Evolutionary conservation across 495 filamentous ascomycete genomes (phyloP).

Genomic region (Penicillium cataractarum): DNA sequence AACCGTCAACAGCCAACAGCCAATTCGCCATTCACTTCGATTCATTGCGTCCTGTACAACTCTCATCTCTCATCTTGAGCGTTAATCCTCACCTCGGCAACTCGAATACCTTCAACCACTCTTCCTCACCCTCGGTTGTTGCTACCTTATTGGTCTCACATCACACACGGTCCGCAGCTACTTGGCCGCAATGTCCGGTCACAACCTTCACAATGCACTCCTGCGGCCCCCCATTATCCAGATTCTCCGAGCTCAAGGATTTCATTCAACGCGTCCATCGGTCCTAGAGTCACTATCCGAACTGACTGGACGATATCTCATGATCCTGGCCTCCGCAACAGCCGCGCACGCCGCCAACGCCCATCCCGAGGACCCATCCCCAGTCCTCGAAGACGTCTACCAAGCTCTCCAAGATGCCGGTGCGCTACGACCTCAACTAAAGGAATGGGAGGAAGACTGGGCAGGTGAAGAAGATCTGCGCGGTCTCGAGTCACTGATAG

Average conservation of each 20-base stretch:
- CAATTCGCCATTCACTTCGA: not conserved
- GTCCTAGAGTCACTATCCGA: constrained; percentile 80
- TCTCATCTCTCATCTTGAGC: not conserved
- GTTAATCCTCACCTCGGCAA: not conserved
- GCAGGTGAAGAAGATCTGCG: constrained; percentile 69
- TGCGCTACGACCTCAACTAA: constrained; percentile 63
- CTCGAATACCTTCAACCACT: not conserved
- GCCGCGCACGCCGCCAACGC: constrained; percentile 61
- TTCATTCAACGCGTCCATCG: constrained; percentile 71
- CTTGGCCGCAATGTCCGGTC: constrained; percentile 40
- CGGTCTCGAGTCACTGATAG: constrained; percentile 71
- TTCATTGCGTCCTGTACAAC: not conserved
- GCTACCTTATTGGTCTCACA: not conserved
- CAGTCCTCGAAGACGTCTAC: constrained; percentile 74
- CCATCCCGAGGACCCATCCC: constrained; percentile 52
- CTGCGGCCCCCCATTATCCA: constrained; percentile 81
- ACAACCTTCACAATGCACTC: constrained; percentile 70
- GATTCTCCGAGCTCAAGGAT: constrained; percentile 85
- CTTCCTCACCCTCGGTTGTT: not conserved
- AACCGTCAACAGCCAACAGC: not conserved
- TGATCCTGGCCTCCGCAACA: constrained; percentile 65
- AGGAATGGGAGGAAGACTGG: constrained; percentile 61
- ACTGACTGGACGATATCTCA: constrained; percentile 72
- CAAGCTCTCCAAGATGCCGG: constrained; percentile 80
- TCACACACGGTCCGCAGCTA: not conserved